These are phyloP conservation scores for Ophiostoma sp. DNA, from an alignment of 2,329 filamentous ascomycete genomes.

Conservation along the genomic window DNA sequence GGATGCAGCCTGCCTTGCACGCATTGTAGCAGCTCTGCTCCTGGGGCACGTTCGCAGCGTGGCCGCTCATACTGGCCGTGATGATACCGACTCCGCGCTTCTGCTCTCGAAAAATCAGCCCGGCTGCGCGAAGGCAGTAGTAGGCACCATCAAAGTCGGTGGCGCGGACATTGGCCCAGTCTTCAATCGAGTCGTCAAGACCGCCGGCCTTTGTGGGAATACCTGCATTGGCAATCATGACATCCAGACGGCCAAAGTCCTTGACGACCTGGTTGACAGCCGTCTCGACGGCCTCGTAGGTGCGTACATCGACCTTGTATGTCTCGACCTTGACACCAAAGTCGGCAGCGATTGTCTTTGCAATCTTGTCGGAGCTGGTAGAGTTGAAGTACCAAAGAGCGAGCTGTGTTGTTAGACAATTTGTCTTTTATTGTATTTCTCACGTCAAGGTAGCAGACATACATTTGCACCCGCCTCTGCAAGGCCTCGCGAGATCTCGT, in stretches of 20 bases:
- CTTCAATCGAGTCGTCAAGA: constrained; percentile 59
- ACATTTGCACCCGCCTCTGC: constrained; percentile 52
- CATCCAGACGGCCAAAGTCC: constrained; percentile 69
- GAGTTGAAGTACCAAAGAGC: background rate
- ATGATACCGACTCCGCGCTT: constrained; percentile 67
- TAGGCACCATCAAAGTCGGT: constrained; percentile 73
- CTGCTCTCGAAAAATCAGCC: constrained; percentile 55
- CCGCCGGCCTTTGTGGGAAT: constrained; percentile 64
- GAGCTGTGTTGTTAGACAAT: background rate
- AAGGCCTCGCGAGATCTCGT: constrained; percentile 52
- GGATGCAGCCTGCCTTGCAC: constrained; percentile 61
- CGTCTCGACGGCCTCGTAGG: constrained; percentile 46
- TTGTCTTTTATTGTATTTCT: too few species aligned
- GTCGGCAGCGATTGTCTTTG: constrained; percentile 33
- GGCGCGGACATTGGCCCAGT: constrained; percentile 61
- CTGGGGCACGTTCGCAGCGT: constrained; percentile 73
- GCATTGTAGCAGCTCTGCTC: constrained; percentile 69
- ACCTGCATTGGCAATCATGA: constrained; percentile 78
- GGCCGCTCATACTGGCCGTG: constrained; percentile 72
- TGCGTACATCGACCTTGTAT: constrained; percentile 57
- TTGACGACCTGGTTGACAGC: constrained; percentile 49
- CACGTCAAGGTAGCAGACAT: background rate
- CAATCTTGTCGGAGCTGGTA: background rate
- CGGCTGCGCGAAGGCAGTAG: constrained; percentile 67
- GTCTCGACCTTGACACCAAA: constrained; percentile 64